Evolutionary conservation across 352 stramenopile genomes (phyloP).

Genomic region (Phytophthora tentaculata): DNA sequence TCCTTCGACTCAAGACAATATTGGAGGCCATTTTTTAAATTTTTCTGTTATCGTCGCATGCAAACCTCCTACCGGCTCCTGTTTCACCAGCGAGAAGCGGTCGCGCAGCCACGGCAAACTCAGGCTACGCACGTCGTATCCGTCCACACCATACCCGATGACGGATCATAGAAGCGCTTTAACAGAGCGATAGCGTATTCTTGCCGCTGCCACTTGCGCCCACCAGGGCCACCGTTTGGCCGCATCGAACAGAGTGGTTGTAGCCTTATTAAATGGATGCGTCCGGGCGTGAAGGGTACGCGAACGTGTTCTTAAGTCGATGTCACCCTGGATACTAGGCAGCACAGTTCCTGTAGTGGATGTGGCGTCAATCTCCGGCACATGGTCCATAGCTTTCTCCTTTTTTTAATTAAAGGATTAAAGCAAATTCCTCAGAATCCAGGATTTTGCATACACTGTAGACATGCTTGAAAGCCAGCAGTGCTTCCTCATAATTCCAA

Average conservation of each 20-base stretch:
- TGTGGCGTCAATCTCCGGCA: background rate
- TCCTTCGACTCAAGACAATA: no score
- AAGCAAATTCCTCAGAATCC: no score
- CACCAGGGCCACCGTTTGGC: conserved; percentile 43
- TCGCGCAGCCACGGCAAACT: conserved; percentile 43
- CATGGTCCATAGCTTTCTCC: no score
- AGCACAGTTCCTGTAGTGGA: background rate
- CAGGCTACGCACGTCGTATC: conserved; percentile 36
- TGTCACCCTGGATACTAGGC: background rate
- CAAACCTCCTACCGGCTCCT: conserved; percentile 44
- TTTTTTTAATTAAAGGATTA: no score
- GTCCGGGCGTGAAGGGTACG: background rate
- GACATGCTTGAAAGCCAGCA: no score
- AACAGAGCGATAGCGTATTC: conserved; percentile 44
- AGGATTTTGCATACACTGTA: no score
- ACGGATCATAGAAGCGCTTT: conserved; percentile 43
- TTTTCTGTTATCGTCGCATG: no score
- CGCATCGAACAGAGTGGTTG: conserved; percentile 7
- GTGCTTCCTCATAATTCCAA: no score
- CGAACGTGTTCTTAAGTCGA: background rate
- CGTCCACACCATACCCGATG: conserved; percentile 38
- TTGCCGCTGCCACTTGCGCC: conserved; percentile 43
- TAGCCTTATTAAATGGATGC: background rate
- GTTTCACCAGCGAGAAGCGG: conserved; percentile 40
- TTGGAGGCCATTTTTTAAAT: no score